Conservation (phyloP, 1,139 yeast species). For the Pichia sp. region DNA sequence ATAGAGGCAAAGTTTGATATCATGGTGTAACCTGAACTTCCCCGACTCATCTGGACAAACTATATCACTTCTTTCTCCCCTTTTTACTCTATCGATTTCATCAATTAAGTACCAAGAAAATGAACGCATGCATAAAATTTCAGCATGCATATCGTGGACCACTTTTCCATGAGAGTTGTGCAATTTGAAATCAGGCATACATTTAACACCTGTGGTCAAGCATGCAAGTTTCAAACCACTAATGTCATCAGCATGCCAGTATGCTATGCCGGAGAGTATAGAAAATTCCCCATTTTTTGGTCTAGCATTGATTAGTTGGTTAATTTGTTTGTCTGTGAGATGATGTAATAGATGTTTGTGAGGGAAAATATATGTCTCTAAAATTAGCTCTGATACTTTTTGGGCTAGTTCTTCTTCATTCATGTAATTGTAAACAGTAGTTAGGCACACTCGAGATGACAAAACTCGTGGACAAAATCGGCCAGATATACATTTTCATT, state of each 20-base stretch:
- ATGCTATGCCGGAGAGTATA: conserved; percentile 69
- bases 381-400: conserved; percentile 18
- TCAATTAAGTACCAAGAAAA: conserved; percentile 48
- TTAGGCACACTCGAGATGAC: no score
- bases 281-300: conserved; percentile 86
- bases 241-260: conserved; percentile 13
- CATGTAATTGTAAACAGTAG: no score
- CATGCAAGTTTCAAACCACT: neutral
- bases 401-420: conserved; percentile 13
- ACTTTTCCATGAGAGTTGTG: conserved; percentile 45
- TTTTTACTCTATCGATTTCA: conserved; percentile 27
- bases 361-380: conserved; percentile 16
- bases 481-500: no score
- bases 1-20: conserved; percentile 52
- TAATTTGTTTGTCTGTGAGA: conserved; percentile 16
- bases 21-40: conserved; percentile 34
- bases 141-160: conserved; percentile 89
- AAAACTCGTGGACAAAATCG: no score
- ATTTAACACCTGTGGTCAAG: conserved; percentile 80
- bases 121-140: conserved; percentile 64
- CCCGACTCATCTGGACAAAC: neutral
- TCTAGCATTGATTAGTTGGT: conserved; percentile 34
- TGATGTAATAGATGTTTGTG: conserved; percentile 8
- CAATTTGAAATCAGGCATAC: conserved; percentile 52
- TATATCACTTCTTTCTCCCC: conserved; percentile 5